Evolutionary conservation across 805 yeast species (phyloP).

Genomic region (Wickerhamiella azyma): DNA sequence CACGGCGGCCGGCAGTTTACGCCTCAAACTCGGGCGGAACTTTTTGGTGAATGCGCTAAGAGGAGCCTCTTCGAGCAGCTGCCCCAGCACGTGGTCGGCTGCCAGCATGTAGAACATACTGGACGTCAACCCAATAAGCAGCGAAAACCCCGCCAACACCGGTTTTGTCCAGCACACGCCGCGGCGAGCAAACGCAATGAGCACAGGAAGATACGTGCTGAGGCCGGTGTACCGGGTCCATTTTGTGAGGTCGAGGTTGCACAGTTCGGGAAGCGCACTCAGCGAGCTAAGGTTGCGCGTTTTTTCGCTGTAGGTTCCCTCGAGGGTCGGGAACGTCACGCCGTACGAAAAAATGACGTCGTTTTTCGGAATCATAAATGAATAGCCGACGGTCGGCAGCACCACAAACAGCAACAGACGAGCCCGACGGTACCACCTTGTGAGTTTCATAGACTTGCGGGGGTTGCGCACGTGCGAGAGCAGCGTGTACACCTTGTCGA

Average conservation of each 20-base stretch:
- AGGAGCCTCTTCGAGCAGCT: slow-evolving; percentile 10
- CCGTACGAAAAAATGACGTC: neutral
- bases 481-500: slow-evolving; percentile 13
- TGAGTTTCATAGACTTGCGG: slow-evolving; percentile 11
- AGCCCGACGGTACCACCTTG: slow-evolving; percentile 5
- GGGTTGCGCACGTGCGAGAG: slow-evolving; percentile 17
- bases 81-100: slow-evolving; percentile 15
- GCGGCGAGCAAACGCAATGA: slow-evolving; percentile 5
- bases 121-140: slow-evolving; percentile 9
- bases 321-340: neutral
- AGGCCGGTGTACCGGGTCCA: neutral
- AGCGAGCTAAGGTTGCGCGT: neutral
- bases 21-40: neutral
- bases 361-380: neutral
- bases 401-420: slow-evolving; percentile 10
- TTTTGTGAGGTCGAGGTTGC: neutral
- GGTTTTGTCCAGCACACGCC: slow-evolving; percentile 9
- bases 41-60: slow-evolving; percentile 7
- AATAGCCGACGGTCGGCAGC: slow-evolving; percentile 4
- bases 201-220: slow-evolving; percentile 11
- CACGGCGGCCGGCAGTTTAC: neutral
- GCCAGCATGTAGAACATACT: slow-evolving; percentile 12
- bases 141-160: slow-evolving; percentile 10
- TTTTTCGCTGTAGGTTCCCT: neutral
- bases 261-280: neutral